Evolutionary conservation across 495 filamentous ascomycete species (phyloP).

Genomic region (Podospora comata): DNA sequence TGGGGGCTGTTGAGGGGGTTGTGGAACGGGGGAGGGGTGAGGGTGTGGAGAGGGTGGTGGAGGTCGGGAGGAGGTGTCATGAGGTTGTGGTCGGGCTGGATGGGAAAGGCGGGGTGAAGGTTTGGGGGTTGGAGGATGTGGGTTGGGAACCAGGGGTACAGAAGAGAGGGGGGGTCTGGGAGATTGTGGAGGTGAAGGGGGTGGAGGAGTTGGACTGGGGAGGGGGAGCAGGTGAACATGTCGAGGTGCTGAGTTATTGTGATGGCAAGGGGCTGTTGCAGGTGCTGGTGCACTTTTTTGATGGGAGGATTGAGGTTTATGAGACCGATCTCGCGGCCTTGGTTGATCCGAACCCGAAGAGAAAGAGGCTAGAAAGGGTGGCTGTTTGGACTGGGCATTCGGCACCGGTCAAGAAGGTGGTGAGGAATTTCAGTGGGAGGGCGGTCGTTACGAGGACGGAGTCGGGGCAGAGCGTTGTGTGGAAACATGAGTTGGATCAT

Average conservation of each 20-base stretch:
- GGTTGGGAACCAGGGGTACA: constrained; percentile 66
- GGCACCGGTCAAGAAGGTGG: constrained; percentile 73
- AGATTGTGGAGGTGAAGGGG: constrained; percentile 68
- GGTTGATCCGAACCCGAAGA: constrained; percentile 71
- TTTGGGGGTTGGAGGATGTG: constrained; percentile 90
- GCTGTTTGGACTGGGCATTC: constrained; percentile 83
- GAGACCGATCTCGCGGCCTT: constrained; percentile 73
- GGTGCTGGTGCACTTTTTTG: constrained; percentile 82
- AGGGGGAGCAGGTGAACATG: constrained; percentile 46
- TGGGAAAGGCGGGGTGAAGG: constrained; percentile 80
- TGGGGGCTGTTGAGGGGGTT: constrained; percentile 68
- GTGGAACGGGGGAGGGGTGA: constrained; percentile 58
- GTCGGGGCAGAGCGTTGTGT: constrained; percentile 76
- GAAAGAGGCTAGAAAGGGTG: constrained; percentile 56
- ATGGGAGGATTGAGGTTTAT: constrained; percentile 79
- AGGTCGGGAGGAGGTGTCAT: constrained; percentile 78
- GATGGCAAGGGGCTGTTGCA: constrained; percentile 61
- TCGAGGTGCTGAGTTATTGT: constrained; percentile 72
- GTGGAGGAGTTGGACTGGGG: constrained; percentile 56
- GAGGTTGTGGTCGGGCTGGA: constrained; percentile 88
- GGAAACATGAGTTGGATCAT: constrained; percentile 59
- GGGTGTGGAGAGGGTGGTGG: constrained; percentile 77
- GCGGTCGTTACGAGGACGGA: constrained; percentile 78
- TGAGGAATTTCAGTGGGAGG: constrained; percentile 74
- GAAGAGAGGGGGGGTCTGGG: constrained; percentile 69